These are phyloP conservation scores for Penicillium crystallinum DNA, from an alignment of 495 filamentous ascomycete species.

Conservation along the genomic window DNA sequence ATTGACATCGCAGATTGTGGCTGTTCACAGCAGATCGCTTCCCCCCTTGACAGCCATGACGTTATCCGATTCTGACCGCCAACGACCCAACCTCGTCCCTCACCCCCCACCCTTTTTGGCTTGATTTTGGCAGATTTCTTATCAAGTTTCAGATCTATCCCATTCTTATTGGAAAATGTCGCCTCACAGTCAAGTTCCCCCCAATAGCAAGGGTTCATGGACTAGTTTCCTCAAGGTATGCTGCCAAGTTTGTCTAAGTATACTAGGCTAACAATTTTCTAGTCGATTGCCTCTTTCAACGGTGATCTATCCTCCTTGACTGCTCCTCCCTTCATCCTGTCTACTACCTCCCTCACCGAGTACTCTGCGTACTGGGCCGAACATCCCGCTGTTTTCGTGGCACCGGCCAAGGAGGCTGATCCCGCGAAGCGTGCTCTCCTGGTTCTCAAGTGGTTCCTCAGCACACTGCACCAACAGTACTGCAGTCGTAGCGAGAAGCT, in stretches of 20 bases:
- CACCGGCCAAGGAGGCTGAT: conserved; percentile 75
- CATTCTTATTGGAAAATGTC: conserved; percentile 22
- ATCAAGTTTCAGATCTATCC: not conserved
- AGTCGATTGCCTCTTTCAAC: conserved; percentile 96
- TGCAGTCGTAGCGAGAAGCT: conserved; percentile 84
- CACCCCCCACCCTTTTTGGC: not conserved
- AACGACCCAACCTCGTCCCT: conserved; percentile 3
- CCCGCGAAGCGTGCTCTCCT: conserved; percentile 77
- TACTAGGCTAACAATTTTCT: conserved; percentile 7
- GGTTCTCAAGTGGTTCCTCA: conserved; percentile 96
- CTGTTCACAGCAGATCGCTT: conserved; percentile 13
- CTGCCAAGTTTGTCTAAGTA: not conserved
- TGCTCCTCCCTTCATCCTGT: conserved; percentile 93
- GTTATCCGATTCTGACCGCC: conserved; percentile 24
- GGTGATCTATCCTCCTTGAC: conserved; percentile 92
- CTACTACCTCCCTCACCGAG: conserved; percentile 83
- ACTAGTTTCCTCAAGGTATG: conserved; percentile 50
- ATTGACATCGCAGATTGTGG: not conserved
- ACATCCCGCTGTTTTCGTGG: conserved; percentile 82
- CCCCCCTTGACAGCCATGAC: conserved; percentile 15
- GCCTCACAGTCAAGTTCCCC: conserved; percentile 31
- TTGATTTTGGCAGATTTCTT: conserved; percentile 1
- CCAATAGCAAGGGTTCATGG: conserved; percentile 48
- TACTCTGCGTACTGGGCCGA: conserved; percentile 97
- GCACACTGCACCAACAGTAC: conserved; percentile 92